Evolutionary conservation across 139 green algal species (phyloP).

Genomic region (Edaphochlamys debaryana): DNA sequence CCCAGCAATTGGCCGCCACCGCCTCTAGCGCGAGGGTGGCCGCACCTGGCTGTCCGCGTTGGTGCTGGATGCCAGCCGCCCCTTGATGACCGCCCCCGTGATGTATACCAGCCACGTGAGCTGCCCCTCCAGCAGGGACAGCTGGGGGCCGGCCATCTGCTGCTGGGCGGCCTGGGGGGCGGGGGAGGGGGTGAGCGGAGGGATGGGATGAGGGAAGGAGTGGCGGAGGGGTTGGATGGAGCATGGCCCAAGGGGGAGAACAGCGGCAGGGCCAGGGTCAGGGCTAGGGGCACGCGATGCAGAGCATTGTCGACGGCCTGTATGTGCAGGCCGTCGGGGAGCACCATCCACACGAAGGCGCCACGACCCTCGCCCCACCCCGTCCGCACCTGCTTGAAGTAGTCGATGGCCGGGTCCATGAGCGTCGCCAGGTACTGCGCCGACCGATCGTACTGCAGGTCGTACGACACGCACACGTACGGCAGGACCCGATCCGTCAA

Average conservation of each 20-base stretch:
- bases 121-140: constrained; percentile 93
- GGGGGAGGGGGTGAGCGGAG: neutral
- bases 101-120: constrained; percentile 98
- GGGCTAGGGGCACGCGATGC: no score
- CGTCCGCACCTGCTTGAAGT: constrained; percentile 61
- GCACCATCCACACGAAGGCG: no score
- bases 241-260: no score
- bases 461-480: no score
- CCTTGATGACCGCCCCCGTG: constrained; percentile 88
- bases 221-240: no score
- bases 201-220: no score
- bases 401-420: constrained; percentile 82
- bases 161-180: constrained; percentile 15
- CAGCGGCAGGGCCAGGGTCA: no score
- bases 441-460: constrained; percentile 76
- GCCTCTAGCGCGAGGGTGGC: neutral
- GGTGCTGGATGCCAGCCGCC: constrained; percentile 73
- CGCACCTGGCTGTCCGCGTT: constrained; percentile 77
- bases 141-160: constrained; percentile 40
- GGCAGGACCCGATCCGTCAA: no score
- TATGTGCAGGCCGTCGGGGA: no score
- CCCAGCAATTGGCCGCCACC: neutral
- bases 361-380: no score
- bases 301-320: no score
- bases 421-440: constrained; percentile 71